Conservation (phyloP, 306 rosid genomes). For the Cucurbita ficifolia region DNA sequence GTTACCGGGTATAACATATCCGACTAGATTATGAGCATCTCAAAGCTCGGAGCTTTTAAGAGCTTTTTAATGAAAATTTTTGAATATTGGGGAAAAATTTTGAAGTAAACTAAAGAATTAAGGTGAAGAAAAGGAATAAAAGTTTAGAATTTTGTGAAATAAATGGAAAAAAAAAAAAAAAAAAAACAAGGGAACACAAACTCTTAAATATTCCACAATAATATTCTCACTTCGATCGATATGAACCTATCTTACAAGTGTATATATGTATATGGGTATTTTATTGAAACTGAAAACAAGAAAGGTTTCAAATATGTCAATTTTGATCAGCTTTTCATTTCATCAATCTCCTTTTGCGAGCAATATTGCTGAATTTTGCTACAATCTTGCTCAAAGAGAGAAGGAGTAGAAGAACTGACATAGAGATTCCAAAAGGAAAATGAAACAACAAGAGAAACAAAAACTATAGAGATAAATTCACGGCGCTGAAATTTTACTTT, state of each 20-base stretch:
- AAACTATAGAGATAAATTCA: background rate
- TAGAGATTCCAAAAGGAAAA: background rate
- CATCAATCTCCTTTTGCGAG: background rate
- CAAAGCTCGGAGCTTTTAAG: too few relatives aligned
- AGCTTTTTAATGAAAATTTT: background rate
- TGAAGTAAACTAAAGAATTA: background rate
- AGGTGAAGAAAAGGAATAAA: background rate
- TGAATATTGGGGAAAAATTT: background rate
- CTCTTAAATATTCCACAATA: constrained; percentile 9
- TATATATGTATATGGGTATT: background rate
- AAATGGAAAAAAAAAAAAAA: background rate
- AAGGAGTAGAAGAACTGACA: background rate
- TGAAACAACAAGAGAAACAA: background rate
- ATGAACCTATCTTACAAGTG: background rate
- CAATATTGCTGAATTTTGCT: background rate
- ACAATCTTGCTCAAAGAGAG: background rate
- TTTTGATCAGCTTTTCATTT: background rate
- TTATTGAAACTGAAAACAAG: background rate
- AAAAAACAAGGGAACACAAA: background rate
- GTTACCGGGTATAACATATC: too few relatives aligned
- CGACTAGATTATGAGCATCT: too few relatives aligned
- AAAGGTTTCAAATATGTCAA: background rate
- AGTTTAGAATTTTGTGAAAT: background rate
- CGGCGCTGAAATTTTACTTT: background rate
- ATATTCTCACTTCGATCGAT: constrained; percentile 7